phyloP scores from a whole-genome alignment of 2,329 filamentous ascomycete species.

The Apiospora aurea region DNA sequence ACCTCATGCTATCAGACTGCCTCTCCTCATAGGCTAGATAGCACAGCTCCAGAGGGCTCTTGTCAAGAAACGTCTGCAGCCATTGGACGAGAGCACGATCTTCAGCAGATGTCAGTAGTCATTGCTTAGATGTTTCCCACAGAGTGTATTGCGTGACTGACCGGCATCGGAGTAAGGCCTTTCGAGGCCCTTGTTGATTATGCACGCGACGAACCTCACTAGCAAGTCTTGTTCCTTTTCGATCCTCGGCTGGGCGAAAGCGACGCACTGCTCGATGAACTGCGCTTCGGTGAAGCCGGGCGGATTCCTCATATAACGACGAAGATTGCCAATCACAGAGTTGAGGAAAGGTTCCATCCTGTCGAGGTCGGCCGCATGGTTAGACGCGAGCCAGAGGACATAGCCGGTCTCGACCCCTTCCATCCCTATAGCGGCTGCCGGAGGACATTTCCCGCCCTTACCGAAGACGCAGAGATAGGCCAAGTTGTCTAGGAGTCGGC shows the following conservation, averaged over 20 bases:
- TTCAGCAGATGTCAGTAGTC: neutral
- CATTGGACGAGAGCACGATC: neutral
- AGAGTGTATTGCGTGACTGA: neutral
- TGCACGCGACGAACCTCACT: conserved; percentile 13
- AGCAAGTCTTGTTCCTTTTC: conserved; percentile 29
- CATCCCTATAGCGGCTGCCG: conserved; percentile 53
- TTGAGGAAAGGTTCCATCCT: conserved; percentile 43
- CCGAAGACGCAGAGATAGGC: conserved; percentile 54
- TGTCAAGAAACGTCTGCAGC: conserved; percentile 18
- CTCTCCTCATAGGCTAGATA: conserved; percentile 22
- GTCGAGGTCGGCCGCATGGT: conserved; percentile 35
- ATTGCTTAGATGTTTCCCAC: neutral
- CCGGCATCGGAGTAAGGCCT: conserved; percentile 16
- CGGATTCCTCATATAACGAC: conserved; percentile 18
- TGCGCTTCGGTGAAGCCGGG: conserved; percentile 18
- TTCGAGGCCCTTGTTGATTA: neutral
- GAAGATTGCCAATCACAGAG: conserved; percentile 34
- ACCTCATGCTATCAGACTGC: conserved; percentile 19
- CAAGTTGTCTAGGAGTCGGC: conserved; percentile 48
- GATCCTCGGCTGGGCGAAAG: conserved; percentile 29
- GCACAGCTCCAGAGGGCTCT: neutral
- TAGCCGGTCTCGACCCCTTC: conserved; percentile 43
- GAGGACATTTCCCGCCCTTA: conserved; percentile 49
- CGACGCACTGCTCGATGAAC: conserved; percentile 35
- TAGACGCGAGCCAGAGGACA: conserved; percentile 54